These are phyloP conservation scores for Clathrospora elynae DNA, from an alignment of 2,329 filamentous ascomycete genomes.

Conservation along the genomic window DNA sequence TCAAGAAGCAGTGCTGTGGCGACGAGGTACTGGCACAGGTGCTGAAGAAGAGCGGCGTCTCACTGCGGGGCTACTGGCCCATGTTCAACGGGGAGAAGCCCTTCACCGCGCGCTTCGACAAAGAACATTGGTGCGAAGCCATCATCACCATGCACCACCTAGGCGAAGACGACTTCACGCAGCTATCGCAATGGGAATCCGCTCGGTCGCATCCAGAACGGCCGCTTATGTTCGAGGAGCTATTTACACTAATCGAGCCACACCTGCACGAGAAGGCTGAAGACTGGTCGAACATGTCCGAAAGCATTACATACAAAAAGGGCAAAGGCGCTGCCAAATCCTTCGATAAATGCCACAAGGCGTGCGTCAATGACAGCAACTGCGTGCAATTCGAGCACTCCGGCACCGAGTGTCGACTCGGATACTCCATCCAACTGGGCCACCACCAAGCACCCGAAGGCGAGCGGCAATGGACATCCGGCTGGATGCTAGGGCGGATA, in stretches of 20 bases:
- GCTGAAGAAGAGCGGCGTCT: slow-evolving; percentile 44
- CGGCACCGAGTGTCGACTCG: slow-evolving; percentile 36
- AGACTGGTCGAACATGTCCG: slow-evolving; percentile 45
- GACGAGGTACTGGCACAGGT: slow-evolving; percentile 48
- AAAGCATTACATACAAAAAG: slow-evolving; percentile 31
- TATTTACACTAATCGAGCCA: slow-evolving; percentile 40
- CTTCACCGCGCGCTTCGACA: slow-evolving; percentile 45
- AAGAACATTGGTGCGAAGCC: slow-evolving; percentile 52
- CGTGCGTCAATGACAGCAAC: slow-evolving; percentile 35
- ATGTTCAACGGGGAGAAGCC: slow-evolving; percentile 54
- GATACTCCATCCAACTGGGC: slow-evolving; percentile 38
- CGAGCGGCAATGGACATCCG: slow-evolving; percentile 33
- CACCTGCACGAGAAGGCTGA: slow-evolving; percentile 28
- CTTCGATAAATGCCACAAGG: slow-evolving; percentile 34
- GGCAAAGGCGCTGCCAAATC: slow-evolving; percentile 29
- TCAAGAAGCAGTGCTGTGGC: slow-evolving; percentile 46
- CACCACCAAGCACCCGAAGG: slow-evolving; percentile 30
- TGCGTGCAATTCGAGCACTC: slow-evolving; percentile 44
- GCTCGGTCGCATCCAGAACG: slow-evolving; percentile 27
- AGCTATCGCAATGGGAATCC: slow-evolving; percentile 36
- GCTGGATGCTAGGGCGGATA: slow-evolving; percentile 42
- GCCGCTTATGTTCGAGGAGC: slow-evolving; percentile 43
- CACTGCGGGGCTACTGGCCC: slow-evolving; percentile 49
- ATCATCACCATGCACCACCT: slow-evolving; percentile 50
- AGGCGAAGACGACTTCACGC: slow-evolving; percentile 35